Base-by-base conservation (phyloP, 1,284 basidiomycete genomes). In the Fistulinella cinereoalba region DNA sequence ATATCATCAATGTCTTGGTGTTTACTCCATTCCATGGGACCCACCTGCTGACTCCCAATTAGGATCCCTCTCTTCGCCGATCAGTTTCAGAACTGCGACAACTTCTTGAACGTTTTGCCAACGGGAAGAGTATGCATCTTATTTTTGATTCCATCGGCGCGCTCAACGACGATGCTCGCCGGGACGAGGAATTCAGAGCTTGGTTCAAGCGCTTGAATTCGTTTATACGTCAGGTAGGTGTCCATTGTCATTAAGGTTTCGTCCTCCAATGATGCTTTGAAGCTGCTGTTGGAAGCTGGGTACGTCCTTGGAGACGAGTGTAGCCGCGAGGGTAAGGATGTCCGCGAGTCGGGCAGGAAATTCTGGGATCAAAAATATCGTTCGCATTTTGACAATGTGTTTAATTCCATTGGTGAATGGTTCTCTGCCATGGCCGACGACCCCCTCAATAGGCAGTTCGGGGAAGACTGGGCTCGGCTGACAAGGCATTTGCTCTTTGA, bases 81-180 rank as follows among this genome's bases (percentile, higher is more conserved):
- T 77, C 88, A 4, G 74, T 78, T 18, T 55, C 64, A 27, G 83
- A 92, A 61, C 78, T 96, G 33, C 80, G 88, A 43, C 83, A 81
- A 1, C 74, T 98, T 12, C 80, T 97, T 43, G 94, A 97, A 71
- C 85, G 95, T 32, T 96, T 97, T 65, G 94, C 95, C 31, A 88
- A 94, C 61, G 81, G 80, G 56, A 58, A 79, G 60, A 76, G 73
- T 44, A 71, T 92, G 66, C 73, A 86, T 50, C 70, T 77, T 39
- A 81, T 96, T 50, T 73, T 88, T 41, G 78, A 89, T 55, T 80
- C 92, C 11, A 73, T 88, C 48, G 76, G 87, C 61, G 78, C 78
- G 13, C 74, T 98, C 36, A 87, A 86, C 58, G 74, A 83, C 39
- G 91, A 95, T 62, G 79, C 87, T 1, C 74, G 76, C 51, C 75